A percentile compares a stretch with the other conserved stretches of the same genome.
Evolutionary conservation across 768 basidiomycete genomes (phyloP).

Genomic region (Baorangia bicolor): DNA sequence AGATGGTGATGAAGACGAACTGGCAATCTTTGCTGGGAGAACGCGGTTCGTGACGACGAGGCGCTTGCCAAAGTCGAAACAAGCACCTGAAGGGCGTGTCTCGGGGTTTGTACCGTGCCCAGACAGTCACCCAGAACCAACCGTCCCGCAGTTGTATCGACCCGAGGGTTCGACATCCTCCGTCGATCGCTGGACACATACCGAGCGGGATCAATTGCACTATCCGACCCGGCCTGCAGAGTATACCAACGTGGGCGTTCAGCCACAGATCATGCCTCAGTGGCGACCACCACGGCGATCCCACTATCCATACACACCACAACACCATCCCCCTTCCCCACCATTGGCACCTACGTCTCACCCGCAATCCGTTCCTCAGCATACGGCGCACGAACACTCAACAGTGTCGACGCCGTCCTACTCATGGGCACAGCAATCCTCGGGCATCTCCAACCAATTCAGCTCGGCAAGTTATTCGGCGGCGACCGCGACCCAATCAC

Average conservation of each 20-base stretch:
- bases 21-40: conserved; percentile 68
- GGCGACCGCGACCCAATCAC: conserved; percentile 4
- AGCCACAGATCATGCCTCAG: conserved; percentile 13
- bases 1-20: conserved; percentile 57
- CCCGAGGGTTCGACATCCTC: conserved; percentile 14
- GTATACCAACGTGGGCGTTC: conserved; percentile 5
- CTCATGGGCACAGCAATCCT: conserved; percentile 14
- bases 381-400: conserved; percentile 18
- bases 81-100: conserved; percentile 8
- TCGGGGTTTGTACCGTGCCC: not conserved
- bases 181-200: conserved; percentile 14
- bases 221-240: conserved; percentile 4
- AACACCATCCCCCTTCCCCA: conserved; percentile 8
- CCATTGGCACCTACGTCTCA: conserved; percentile 4
- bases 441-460: conserved; percentile 4
- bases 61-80: conserved; percentile 27
- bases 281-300: conserved; percentile 31
- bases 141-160: conserved; percentile 13
- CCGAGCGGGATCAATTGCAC: conserved; percentile 17
- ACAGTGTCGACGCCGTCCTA: conserved; percentile 14
- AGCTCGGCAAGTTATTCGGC: conserved; percentile 10
- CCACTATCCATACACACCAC: conserved; percentile 28
- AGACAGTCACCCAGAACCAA: not conserved
- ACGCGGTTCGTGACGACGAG: conserved; percentile 58
- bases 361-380: conserved; percentile 7